Conservation (phyloP, 768 basidiomycete species). For the Rhodotorula diobovata region DNA sequence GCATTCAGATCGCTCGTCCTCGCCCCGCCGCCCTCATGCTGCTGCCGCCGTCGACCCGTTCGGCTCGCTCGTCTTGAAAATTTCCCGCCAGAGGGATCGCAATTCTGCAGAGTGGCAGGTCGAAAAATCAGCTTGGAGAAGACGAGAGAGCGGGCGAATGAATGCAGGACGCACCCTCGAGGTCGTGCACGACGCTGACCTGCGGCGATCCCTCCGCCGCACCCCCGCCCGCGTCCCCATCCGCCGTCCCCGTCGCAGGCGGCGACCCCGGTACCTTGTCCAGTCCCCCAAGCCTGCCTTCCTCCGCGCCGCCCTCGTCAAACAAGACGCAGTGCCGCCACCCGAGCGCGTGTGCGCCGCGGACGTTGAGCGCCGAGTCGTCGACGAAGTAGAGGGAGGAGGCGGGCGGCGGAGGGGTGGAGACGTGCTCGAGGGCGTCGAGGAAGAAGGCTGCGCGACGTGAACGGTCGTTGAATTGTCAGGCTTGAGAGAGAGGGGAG, state of each 20-base stretch:
- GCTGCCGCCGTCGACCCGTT: too few species aligned
- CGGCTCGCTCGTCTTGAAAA: slow-evolving; percentile 9
- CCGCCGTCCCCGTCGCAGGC: background rate
- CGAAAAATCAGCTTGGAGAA: too few species aligned
- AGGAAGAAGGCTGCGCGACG: slow-evolving; percentile 25
- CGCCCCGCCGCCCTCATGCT: too few species aligned
- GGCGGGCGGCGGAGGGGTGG: slow-evolving; percentile 15
- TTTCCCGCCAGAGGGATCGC: slow-evolving; percentile 3
- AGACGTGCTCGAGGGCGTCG: slow-evolving; percentile 20
- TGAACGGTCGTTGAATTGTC: background rate
- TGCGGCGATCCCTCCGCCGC: background rate
- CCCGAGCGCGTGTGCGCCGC: slow-evolving; percentile 27
- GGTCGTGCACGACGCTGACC: slow-evolving; percentile 26
- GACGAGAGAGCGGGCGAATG: background rate
- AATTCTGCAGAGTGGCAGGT: background rate
- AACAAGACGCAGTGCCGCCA: slow-evolving; percentile 38
- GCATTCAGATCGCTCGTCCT: too few species aligned
- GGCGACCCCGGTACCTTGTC: slow-evolving; percentile 13
- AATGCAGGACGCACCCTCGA: slow-evolving; percentile 14
- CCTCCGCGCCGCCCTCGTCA: slow-evolving; percentile 32
- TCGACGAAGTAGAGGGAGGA: slow-evolving; percentile 39
- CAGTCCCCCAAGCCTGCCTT: slow-evolving; percentile 9
- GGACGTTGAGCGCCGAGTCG: slow-evolving; percentile 40
- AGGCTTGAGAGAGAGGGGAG: background rate
- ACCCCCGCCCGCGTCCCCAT: background rate